Evolutionary conservation across 495 filamentous ascomycete genomes (phyloP).

Genomic region (Annulohypoxylon nitens): DNA sequence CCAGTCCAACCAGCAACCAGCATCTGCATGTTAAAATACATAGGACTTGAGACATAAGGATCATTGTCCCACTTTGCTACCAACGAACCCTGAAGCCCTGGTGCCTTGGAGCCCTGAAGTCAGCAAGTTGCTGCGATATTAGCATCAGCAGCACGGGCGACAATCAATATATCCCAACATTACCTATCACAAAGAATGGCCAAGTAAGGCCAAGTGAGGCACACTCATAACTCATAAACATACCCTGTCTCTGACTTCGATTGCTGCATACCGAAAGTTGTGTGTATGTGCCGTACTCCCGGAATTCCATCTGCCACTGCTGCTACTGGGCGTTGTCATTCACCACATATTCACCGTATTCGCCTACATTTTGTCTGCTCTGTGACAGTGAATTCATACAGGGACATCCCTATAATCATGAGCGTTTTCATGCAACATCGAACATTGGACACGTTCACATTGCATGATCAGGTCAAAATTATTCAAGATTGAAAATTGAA

Average conservation of each 20-base stretch:
- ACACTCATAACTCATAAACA: background rate
- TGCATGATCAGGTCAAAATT: slow-evolving; percentile 20
- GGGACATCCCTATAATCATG: background rate
- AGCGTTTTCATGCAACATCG: background rate
- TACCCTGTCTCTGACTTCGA: slow-evolving; percentile 3
- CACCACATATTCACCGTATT: background rate
- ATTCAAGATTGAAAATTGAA: slow-evolving; percentile 1
- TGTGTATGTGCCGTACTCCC: slow-evolving; percentile 7
- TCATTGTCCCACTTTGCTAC: slow-evolving; percentile 19
- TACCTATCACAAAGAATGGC: slow-evolving; percentile 29
- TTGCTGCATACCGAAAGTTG: slow-evolving; percentile 21
- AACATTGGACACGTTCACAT: background rate
- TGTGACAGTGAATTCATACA: background rate
- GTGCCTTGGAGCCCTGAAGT: slow-evolving; percentile 25
- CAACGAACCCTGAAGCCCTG: background rate
- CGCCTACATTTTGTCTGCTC: background rate
- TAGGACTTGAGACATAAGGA: slow-evolving; percentile 12
- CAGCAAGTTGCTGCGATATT: slow-evolving; percentile 29
- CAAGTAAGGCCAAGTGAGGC: slow-evolving; percentile 3
- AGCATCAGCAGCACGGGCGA: slow-evolving; percentile 26
- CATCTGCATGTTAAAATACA: slow-evolving; percentile 31
- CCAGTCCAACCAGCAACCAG: slow-evolving; percentile 5
- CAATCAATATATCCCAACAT: slow-evolving; percentile 21
- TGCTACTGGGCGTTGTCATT: background rate
- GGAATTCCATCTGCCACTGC: background rate